Conservation (phyloP, 2,329 filamentous ascomycete species). For the Dichotomopilus funicola region DNA sequence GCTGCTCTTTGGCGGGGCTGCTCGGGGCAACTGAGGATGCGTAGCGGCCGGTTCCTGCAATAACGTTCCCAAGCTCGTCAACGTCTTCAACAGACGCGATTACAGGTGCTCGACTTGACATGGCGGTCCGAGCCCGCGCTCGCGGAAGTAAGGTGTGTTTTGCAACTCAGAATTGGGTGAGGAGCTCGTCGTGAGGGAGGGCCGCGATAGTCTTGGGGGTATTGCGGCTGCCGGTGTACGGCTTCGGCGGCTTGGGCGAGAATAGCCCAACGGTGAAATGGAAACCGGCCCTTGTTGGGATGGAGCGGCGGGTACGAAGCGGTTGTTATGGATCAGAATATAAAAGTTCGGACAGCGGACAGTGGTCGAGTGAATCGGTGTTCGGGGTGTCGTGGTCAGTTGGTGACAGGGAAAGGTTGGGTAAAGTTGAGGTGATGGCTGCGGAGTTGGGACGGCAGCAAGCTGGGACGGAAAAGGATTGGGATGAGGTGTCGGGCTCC, state of each 20-base stretch:
- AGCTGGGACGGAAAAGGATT: slow-evolving; percentile 15
- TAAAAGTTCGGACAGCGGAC: slow-evolving; percentile 1
- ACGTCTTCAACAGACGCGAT: slow-evolving; percentile 46
- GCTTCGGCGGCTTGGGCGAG: slow-evolving; percentile 8
- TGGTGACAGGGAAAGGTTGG: not conserved
- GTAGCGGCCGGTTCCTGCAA: slow-evolving; percentile 37
- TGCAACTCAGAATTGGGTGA: slow-evolving; percentile 6
- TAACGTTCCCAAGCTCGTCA: slow-evolving; percentile 41
- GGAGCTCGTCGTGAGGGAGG: slow-evolving; percentile 14
- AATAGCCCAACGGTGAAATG: too few relatives aligned
- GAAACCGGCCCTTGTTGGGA: not conserved
- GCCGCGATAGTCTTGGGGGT: slow-evolving; percentile 20
- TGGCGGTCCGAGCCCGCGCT: slow-evolving; percentile 28
- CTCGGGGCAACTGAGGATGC: slow-evolving; percentile 38
- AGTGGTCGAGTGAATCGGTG: not conserved
- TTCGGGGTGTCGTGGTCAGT: not conserved
- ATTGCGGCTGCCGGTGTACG: slow-evolving; percentile 17
- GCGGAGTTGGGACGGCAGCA: slow-evolving; percentile 10
- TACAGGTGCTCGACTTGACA: slow-evolving; percentile 34
- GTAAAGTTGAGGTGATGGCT: not conserved
- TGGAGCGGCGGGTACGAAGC: slow-evolving; percentile 7
- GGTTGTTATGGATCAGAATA: not conserved
- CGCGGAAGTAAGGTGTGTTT: slow-evolving; percentile 6
- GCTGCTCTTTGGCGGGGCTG: slow-evolving; percentile 41
- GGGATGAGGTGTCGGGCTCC: slow-evolving; percentile 20